phyloP scores from a whole-genome alignment of 805 yeast species.

The Starmerella powellii region DNA sequence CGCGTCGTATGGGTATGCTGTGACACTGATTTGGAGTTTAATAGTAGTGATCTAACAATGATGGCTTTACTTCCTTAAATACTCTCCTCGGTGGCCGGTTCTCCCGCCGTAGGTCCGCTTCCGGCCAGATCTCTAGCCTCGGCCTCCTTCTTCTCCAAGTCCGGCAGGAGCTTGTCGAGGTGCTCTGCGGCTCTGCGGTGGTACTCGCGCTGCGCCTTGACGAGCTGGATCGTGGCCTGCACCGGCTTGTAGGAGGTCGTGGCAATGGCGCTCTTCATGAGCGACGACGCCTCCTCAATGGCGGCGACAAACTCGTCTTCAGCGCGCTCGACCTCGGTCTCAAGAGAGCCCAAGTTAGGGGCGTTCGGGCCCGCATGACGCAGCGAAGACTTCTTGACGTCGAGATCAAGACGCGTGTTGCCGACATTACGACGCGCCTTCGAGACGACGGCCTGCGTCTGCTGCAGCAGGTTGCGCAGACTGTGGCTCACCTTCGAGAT shows the following conservation, averaged over 20 bases:
- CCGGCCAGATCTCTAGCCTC: slow-evolving; percentile 15
- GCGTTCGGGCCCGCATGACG: slow-evolving; percentile 37
- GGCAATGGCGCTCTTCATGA: slow-evolving; percentile 69
- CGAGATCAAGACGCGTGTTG: slow-evolving; percentile 65
- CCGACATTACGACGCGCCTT: slow-evolving; percentile 63
- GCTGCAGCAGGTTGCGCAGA: slow-evolving; percentile 48
- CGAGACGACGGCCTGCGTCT: slow-evolving; percentile 49
- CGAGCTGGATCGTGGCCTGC: slow-evolving; percentile 53
- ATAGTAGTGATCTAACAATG: too few species aligned
- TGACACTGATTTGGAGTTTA: too few species aligned
- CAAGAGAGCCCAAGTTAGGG: slow-evolving; percentile 58
- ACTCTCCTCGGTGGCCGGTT: too few species aligned
- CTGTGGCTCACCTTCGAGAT: slow-evolving; percentile 61
- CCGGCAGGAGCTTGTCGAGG: slow-evolving; percentile 51
- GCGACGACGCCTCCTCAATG: slow-evolving; percentile 73
- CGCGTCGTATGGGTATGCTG: too few species aligned
- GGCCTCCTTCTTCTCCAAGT: slow-evolving; percentile 37
- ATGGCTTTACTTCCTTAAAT: too few species aligned
- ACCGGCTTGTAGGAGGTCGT: slow-evolving; percentile 47
- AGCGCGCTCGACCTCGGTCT: slow-evolving; percentile 67
- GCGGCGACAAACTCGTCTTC: slow-evolving; percentile 83
- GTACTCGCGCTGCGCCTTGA: slow-evolving; percentile 68
- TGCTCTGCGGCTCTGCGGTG: slow-evolving; percentile 63
- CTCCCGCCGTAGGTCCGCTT: too few species aligned
- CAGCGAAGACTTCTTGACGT: slow-evolving; percentile 51